Evolutionary conservation across 305 asterid genomes (phyloP).

Genomic region (Fraxinus latifolia): DNA sequence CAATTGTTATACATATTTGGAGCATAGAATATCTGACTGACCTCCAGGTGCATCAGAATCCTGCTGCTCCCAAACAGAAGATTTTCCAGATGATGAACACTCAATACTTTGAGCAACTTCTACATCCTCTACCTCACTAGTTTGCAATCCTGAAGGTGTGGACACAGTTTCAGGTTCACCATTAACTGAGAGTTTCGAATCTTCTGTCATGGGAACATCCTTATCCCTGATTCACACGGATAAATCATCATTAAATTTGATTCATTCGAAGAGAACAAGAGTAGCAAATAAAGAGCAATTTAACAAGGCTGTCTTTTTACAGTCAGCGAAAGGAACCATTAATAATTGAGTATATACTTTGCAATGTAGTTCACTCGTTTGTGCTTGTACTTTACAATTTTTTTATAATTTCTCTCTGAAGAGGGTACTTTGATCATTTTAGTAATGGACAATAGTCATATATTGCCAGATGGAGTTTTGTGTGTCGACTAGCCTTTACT

Average conservation of each 20-base stretch:
- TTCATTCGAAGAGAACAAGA: constrained; percentile 11
- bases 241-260: constrained; percentile 24
- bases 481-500: neutral
- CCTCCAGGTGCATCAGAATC: constrained; percentile 79
- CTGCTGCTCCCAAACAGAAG: constrained; percentile 52
- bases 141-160: constrained; percentile 39
- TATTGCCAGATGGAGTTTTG: constrained; percentile 12
- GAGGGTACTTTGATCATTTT: neutral
- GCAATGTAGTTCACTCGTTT: constrained; percentile 5
- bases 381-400: constrained; percentile 4
- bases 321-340: neutral
- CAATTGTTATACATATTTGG: neutral
- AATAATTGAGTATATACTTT: constrained; percentile 2
- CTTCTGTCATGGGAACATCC: constrained; percentile 42
- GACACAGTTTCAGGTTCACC: constrained; percentile 47
- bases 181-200: constrained; percentile 34
- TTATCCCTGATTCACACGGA: constrained; percentile 46
- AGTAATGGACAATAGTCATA: neutral
- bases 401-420: constrained; percentile 10
- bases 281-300: constrained; percentile 18
- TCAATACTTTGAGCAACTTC: constrained; percentile 43
- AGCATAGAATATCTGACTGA: constrained; percentile 33
- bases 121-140: constrained; percentile 38
- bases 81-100: constrained; percentile 46
- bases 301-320: neutral